These are phyloP conservation scores for Fusarium dimerum DNA, from an alignment of 2,329 filamentous ascomycete species.

Conservation along the genomic window DNA sequence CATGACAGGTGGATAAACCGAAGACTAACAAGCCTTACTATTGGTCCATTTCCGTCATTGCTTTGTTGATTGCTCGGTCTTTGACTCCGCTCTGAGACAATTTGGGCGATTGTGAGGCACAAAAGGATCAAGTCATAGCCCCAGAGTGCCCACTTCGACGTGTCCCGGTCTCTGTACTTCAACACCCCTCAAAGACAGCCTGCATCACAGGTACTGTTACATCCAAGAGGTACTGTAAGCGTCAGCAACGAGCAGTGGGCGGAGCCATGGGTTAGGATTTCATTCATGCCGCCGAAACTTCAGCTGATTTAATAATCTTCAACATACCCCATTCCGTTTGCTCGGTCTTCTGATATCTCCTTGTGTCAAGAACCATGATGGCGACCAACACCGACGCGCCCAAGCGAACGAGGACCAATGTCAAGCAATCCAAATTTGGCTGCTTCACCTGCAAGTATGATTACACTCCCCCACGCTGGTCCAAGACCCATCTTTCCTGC, in stretches of 20 bases:
- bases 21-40: background rate
- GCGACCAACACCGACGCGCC: background rate
- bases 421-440: constrained; percentile 23
- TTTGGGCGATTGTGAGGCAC: background rate
- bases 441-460: constrained; percentile 28
- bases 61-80: constrained; percentile 5
- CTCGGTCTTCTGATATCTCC: no score
- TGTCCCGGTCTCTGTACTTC: no score
- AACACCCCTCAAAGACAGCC: no score
- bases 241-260: no score
- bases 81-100: background rate
- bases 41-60: background rate
- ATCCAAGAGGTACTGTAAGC: no score
- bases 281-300: no score
- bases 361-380: constrained; percentile 1
- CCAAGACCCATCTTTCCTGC: background rate
- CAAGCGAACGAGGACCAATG: constrained; percentile 23
- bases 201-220: no score
- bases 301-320: no score
- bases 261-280: no score
- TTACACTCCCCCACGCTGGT: background rate
- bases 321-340: no score
- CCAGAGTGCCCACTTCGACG: background rate
- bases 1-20: background rate
- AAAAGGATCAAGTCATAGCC: background rate